Percentiles rank a stretch among this genome's conserved stretches.
Conservation (phyloP, 2,329 filamentous ascomycete species). For the Immersiporthe knoxdaviesiana region DNA sequence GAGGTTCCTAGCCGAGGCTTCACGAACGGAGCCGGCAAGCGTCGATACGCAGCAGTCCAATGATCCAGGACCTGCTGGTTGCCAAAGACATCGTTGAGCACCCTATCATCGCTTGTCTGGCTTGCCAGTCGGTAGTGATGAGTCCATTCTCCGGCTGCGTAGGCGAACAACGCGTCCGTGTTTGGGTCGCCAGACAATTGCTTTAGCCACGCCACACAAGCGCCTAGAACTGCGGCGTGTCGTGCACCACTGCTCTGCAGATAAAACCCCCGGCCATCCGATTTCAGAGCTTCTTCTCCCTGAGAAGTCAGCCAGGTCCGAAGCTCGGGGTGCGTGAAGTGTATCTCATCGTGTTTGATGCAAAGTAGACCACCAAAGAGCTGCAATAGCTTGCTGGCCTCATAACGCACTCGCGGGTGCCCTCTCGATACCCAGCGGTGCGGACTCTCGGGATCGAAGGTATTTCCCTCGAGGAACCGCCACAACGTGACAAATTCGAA, state of each 20-base stretch:
- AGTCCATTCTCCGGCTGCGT: neutral
- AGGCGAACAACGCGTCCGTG: neutral
- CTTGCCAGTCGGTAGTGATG: neutral
- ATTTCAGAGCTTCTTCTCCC: neutral
- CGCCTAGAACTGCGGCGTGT: neutral
- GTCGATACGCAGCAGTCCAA: neutral
- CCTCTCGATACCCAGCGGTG: neutral
- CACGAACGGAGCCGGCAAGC: neutral
- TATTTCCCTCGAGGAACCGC: neutral
- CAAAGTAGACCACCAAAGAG: neutral
- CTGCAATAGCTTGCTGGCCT: neutral
- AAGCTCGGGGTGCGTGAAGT: neutral
- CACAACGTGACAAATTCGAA: neutral
- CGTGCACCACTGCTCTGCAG: neutral
- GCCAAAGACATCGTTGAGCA: neutral
- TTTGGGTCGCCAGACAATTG: neutral
- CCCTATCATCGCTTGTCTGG: neutral
- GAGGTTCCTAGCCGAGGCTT: neutral
- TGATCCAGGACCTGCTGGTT: neutral
- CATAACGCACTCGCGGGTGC: neutral
- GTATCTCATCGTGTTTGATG: slow-evolving; percentile 4
- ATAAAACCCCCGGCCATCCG: neutral
- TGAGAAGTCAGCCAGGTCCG: neutral
- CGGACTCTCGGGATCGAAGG: neutral
- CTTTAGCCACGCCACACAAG: neutral